Conservation (phyloP, 2,329 filamentous ascomycete species). For the Penicillium griseofulvum region DNA sequence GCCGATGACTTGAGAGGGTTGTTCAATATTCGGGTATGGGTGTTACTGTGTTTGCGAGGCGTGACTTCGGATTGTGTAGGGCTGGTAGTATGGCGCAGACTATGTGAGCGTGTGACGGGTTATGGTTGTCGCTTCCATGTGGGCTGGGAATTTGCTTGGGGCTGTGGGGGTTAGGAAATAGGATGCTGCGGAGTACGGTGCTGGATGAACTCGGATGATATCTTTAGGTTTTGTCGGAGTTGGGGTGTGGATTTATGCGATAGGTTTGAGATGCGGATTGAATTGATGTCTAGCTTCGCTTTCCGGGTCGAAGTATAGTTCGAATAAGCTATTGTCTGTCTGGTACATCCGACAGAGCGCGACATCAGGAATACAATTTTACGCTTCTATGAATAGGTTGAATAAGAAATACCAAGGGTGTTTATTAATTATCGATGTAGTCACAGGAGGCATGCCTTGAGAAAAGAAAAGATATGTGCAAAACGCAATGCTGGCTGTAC, state of each 20-base stretch:
- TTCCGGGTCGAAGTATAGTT: neutral
- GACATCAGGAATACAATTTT: neutral
- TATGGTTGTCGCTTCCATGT: conserved; percentile 25
- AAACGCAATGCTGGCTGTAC: conserved; percentile 1
- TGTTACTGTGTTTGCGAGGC: conserved; percentile 21
- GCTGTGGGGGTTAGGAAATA: conserved; percentile 28
- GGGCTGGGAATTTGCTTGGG: conserved; percentile 20
- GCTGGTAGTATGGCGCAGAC: conserved; percentile 29
- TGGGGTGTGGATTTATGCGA: too few relatives aligned
- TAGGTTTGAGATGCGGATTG: neutral
- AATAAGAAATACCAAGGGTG: neutral
- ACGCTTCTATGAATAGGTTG: neutral
- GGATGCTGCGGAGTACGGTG: conserved; percentile 5
- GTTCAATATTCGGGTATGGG: neutral
- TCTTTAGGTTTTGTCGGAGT: neutral
- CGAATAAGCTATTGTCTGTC: neutral
- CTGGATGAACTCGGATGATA: conserved; percentile 26
- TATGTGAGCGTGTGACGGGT: conserved; percentile 26
- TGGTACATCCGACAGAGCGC: neutral
- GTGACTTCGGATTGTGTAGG: conserved; percentile 21
- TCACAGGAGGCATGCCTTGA: neutral
- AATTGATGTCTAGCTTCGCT: neutral
- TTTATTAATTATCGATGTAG: neutral
- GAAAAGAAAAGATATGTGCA: conserved; percentile 4
- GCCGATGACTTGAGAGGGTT: conserved; percentile 24